Base-by-base conservation (phyloP, 805 yeast genomes). In the Ogataea polymorpha region DNA sequence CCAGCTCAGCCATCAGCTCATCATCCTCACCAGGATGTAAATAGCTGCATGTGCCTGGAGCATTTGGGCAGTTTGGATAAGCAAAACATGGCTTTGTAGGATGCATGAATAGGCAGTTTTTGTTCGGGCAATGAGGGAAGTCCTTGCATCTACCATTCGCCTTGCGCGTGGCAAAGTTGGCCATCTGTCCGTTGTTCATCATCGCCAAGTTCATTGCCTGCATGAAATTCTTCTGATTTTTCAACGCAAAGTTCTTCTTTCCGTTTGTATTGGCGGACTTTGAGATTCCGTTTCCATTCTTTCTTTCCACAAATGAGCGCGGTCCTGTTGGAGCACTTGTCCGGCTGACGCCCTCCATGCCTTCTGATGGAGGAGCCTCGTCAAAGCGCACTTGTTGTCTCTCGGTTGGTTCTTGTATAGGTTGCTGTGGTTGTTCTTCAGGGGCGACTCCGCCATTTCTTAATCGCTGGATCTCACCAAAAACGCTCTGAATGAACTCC, bases 11-110 rank as follows among this genome's bases (percentile, higher is more conserved):
- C 65, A 83, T 77, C 54, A 86, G 68, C 24, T 71, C 85, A 53
- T 75, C 84, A 62, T 88, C 96, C 65, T 88, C 88, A 45, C 85
- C 85, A 9, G 95, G 90, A 60, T 88, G 96, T 50, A 89, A 67
- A 54, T 68, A 86, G 49, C 78, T 80, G 66, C 96, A 88, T 0
- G 93, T 85, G 9, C 95, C 95, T 25, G 84, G 81, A 3, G 82
- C 75, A 53, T 83, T 82, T 18, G 86, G 74, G 65, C 96, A 88
- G 53, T 81, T 75, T 42, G 93, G 93, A 59, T 72, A 86, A 6
- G 78, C 77, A 63, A 74, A 77, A 62, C 96, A 88, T 6, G 70
- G 70, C 53, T 76, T 84, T 1, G 87, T 78, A 16, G 96, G 96
- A 64, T 89, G 96, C 3, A 88, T 78, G 57, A 75, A 80, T 30